Percentiles rank a stretch among this genome's conserved stretches.
Conservation (phyloP, 129 eudicot species). For the Calendula officinalis region DNA sequence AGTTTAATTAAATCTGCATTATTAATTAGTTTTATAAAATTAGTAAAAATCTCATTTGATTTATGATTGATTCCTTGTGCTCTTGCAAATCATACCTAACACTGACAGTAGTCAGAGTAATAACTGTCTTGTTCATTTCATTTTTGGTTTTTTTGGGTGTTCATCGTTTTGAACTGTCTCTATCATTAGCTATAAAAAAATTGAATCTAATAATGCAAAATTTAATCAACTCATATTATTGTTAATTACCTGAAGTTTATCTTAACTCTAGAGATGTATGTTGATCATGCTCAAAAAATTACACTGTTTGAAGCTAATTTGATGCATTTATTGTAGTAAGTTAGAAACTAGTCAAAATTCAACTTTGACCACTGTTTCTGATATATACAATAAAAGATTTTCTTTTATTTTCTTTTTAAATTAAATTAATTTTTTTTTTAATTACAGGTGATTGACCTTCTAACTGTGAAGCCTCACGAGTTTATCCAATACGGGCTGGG, state of each 20-base stretch:
- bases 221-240: too few species aligned
- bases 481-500: constrained; percentile 78
- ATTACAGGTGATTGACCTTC: constrained; percentile 73
- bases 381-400: not conserved
- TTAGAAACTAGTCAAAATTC: too few species aligned
- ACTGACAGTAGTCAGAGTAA: not conserved
- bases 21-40: not conserved
- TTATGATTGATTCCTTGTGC: not conserved
- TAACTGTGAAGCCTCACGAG: constrained; percentile 75
- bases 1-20: not conserved
- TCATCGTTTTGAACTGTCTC: not conserved
- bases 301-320: too few species aligned
- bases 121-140: too few species aligned
- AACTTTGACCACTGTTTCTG: not conserved
- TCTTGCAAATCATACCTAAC: not conserved
- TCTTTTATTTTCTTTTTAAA: not conserved
- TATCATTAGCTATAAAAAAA: too few species aligned
- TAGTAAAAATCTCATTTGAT: not conserved
- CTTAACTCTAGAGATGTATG: too few species aligned
- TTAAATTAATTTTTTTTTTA: constrained; percentile 2
- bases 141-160: not conserved
- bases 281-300: too few species aligned
- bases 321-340: too few species aligned
- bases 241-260: too few species aligned
- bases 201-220: too few species aligned